phyloP scores from a whole-genome alignment of 768 basidiomycete species.

The Dioszegia crocea region DNA sequence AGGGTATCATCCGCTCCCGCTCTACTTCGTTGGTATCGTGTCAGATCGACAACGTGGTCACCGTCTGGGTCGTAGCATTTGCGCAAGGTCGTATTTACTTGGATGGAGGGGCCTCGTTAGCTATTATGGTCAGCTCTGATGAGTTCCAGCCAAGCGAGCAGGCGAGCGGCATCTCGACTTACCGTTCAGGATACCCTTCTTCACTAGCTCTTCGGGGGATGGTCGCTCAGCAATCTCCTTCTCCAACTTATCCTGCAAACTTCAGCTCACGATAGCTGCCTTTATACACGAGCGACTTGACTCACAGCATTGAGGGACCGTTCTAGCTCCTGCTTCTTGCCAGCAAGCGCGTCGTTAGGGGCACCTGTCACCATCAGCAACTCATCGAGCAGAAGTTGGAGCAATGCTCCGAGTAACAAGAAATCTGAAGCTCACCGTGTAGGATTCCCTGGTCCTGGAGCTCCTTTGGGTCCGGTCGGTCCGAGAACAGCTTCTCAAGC shows the following conservation, averaged over 20 bases:
- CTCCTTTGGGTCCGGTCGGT: constrained; percentile 61
- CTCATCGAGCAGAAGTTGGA: not conserved
- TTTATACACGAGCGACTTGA: constrained; percentile 47
- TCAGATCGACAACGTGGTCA: too few relatives aligned
- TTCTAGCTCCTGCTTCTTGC: constrained; percentile 60
- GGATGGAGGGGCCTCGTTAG: constrained; percentile 37
- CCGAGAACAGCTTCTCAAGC: constrained; percentile 58
- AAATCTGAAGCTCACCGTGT: constrained; percentile 54
- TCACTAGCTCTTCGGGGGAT: constrained; percentile 61
- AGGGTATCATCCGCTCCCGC: too few relatives aligned
- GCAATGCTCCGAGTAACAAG: not conserved
- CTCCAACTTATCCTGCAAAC: constrained; percentile 60
- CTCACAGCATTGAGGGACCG: constrained; percentile 64
- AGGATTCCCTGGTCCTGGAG: constrained; percentile 68
- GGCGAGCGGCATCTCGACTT: too few relatives aligned
- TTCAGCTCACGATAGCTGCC: not conserved
- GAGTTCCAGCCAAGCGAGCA: not conserved
- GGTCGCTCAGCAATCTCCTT: constrained; percentile 61
- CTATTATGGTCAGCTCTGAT: constrained; percentile 1
- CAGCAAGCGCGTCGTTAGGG: constrained; percentile 62
- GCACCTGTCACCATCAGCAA: constrained; percentile 51
- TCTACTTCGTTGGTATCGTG: too few relatives aligned
- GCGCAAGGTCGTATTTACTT: too few relatives aligned
- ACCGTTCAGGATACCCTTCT: constrained; percentile 61
- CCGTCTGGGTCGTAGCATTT: too few relatives aligned